Evolutionary conservation across 2,329 filamentous ascomycete species (phyloP), one percentile per base, ranked within the genome.

Genomic region (Cladophialophora bantiana): DNA sequence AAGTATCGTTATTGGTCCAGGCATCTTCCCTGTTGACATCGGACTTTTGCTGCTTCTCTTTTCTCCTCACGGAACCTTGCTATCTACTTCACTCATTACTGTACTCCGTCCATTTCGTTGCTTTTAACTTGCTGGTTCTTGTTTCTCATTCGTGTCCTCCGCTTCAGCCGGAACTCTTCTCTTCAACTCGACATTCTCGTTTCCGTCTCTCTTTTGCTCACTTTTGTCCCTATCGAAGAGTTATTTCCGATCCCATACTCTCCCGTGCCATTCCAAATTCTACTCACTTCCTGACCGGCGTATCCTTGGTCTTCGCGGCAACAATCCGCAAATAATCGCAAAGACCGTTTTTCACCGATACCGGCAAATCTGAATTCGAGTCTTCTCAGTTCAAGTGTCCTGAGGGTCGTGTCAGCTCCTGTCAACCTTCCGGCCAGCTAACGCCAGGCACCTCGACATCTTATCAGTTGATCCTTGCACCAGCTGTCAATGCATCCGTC

Each of bases 221-320:
- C 45, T 18, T 35, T 26, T 36, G 35, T 52, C 34, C 48, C 48
- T 56, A 45, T 50, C 26, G 45, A 18, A 48, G n/a, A 26, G 10
- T 18, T 9, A 9, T 20, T 50, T 50, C 7, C 45, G 20, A 50
- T 50, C 7, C 45, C 26, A 10, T 50, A 50, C 45, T 36, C 35
- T 40, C 32, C 38, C 9, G 48, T 26, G 5, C 35, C 20, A 61
- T 56, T 65, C 60, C 45, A 50, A 50, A 26, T 50, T 65, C 63
- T 55, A 36, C 52, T 59, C 57, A 59, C 57, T 45, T 61, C 57
- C 57, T 65, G 63, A 65, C 63, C 57, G 45, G 45, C 45, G 45
- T 50, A 50, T 26, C 45, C 45, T 50, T 50, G 45, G 10, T 52
- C 48, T n/a, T 36, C 38, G 32, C 31, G 31, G 53, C 59, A 32